Evolutionary conservation across 495 filamentous ascomycete genomes (phyloP).

Genomic region (Eremomyces bilateralis): DNA sequence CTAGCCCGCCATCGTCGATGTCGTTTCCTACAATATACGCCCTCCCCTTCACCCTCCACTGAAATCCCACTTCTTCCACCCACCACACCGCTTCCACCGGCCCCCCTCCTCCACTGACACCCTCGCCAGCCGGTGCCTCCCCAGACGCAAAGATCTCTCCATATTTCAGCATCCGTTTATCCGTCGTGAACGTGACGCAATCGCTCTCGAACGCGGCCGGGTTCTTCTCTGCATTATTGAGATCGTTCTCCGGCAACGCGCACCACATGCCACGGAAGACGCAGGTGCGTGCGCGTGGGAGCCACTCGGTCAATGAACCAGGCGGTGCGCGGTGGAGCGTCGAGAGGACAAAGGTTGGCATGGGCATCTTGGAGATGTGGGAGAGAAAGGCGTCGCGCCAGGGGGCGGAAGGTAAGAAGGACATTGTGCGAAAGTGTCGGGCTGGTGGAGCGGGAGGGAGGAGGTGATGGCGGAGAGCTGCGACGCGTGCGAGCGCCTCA

Average conservation of each 20-base stretch:
- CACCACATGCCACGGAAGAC: conserved; percentile 74
- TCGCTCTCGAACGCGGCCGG: conserved; percentile 49
- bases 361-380: conserved; percentile 36
- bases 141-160: conserved; percentile 34
- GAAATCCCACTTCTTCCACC: conserved; percentile 42
- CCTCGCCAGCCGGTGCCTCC: conserved; percentile 7
- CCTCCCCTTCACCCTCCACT: conserved; percentile 65
- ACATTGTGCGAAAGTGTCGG: too few relatives aligned
- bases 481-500: too few relatives aligned
- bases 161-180: conserved; percentile 67
- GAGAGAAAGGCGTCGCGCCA: conserved; percentile 48
- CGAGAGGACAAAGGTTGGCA: conserved; percentile 48
- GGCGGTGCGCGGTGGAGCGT: conserved; percentile 31
- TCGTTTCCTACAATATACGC: conserved; percentile 37
- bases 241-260: conserved; percentile 40
- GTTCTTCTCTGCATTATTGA: conserved; percentile 45
- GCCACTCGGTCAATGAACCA: conserved; percentile 13
- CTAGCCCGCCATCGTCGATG: conserved; percentile 21
- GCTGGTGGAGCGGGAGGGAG: too few relatives aligned
- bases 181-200: conserved; percentile 63
- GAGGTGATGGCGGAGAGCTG: too few relatives aligned
- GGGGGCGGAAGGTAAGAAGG: conserved; percentile 21
- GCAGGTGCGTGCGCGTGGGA: conserved; percentile 40
- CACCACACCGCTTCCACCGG: conserved; percentile 71
- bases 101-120: conserved; percentile 35